phyloP scores from a whole-genome alignment of 805 yeast species.

The Lachancea lanzarotensis region DNA sequence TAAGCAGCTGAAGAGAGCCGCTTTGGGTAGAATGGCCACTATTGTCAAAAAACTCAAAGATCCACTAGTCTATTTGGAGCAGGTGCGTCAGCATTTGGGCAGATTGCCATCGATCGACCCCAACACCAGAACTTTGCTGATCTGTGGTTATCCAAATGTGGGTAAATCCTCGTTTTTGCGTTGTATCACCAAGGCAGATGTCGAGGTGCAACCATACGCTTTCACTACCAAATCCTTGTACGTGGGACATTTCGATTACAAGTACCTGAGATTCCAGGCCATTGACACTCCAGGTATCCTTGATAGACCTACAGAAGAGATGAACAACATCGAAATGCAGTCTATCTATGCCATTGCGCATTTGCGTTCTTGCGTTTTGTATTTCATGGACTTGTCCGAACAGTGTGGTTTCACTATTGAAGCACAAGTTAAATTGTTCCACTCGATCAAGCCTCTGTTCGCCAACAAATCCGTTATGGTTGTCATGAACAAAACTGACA shows the following conservation, averaged over 20 bases:
- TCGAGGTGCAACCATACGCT: conserved; percentile 98
- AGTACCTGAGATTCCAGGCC: conserved; percentile 95
- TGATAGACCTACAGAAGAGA: conserved; percentile 98
- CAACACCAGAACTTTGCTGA: conserved; percentile 92
- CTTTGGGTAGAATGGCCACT: conserved; percentile 99
- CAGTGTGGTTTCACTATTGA: conserved; percentile 98
- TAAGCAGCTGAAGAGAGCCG: conserved; percentile 97
- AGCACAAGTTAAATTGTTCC: conserved; percentile 95
- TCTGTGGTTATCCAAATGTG: conserved; percentile 98
- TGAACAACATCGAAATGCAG: conserved; percentile 99
- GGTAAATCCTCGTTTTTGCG: conserved; percentile 95
- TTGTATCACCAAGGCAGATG: conserved; percentile 95
- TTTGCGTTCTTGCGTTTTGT: conserved; percentile 89
- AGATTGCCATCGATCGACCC: conserved; percentile 98
- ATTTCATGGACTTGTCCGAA: conserved; percentile 97
- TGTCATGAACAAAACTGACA: conserved; percentile 92
- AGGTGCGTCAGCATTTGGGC: conserved; percentile 98
- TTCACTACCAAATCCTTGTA: conserved; percentile 96
- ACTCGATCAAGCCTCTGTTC: conserved; percentile 92
- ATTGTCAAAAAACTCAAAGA: conserved; percentile 92
- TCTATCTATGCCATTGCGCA: conserved; percentile 98
- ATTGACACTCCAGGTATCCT: conserved; percentile 98
- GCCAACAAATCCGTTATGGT: conserved; percentile 95
- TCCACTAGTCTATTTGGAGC: conserved; percentile 88
- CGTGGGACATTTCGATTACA: conserved; percentile 98